Base-by-base conservation (phyloP, 1,284 basidiomycete genomes). In the Pseudomicrostroma phylloplanum region DNA sequence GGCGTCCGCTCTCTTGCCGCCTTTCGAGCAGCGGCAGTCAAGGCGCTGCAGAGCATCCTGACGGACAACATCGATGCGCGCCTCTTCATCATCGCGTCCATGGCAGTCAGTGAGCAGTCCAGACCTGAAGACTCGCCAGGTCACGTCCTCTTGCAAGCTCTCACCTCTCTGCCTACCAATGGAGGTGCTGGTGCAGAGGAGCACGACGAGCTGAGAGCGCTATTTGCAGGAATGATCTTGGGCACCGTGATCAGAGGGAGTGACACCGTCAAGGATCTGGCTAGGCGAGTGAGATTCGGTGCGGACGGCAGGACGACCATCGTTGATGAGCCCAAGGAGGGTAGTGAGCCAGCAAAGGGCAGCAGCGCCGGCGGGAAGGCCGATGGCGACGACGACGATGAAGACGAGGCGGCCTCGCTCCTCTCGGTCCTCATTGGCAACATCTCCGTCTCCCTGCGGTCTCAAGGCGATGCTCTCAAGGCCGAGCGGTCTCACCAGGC, bases 371-470 rank as follows among this genome's bases (percentile, higher is more conserved):
- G 0, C 73, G 67, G 8, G 58, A 64, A 7, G 65, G 67, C 42
- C 64, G 42, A 62, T 30, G 80, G 80, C 2, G 81, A 81, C 26
- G 63, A 66, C 7, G 83, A 83, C 30, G 83, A 83, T 54, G 83
- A 83, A 21, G 82, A 82, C 56, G 83, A 83, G 12, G 74, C 76
- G 3, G 71, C 77, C 2, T 80, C 80, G 2, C 77, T 86, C 7
- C 80, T 86, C 4, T 83, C 84, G 64, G 79, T 84, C 15, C 72
- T 86, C 0, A 82, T 85, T 6, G 88, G 74, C 81, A 89, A 85
- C 72, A 70, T 86, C 7, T 81, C 85, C 84, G 69, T 89, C 87
- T 83, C 84, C 0, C 75, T 82, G 55, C 78, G 84, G 40, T 83
- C 84, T 67, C 83, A 84, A 61, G 80, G 81, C 6, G 77, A 78